phyloP scores from a whole-genome alignment of 352 stramenopile species.

The Halophytophthora polymorphica region DNA sequence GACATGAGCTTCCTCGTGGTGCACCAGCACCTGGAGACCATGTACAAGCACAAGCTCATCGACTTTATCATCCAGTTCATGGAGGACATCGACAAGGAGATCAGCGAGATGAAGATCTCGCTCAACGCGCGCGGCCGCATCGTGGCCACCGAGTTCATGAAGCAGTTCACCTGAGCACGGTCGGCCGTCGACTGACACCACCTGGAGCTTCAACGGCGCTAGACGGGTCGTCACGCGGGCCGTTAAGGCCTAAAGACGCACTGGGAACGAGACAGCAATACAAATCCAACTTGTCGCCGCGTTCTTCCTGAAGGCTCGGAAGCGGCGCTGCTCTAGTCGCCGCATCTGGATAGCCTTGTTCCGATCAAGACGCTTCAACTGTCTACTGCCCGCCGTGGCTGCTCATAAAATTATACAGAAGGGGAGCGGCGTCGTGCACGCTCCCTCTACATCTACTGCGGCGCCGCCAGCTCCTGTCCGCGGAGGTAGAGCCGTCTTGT shows the following conservation, averaged over 20 bases:
- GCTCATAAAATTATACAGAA: conserved; percentile 26
- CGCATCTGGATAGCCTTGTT: neutral
- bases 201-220: no score
- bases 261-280: no score
- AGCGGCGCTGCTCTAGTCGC: conserved; percentile 1
- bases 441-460: conserved; percentile 16
- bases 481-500: neutral
- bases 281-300: no score
- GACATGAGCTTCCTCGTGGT: conserved; percentile 96
- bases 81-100: conserved; percentile 98
- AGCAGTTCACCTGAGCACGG: conserved; percentile 80
- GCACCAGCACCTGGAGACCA: conserved; percentile 91
- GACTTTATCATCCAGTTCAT: conserved; percentile 98
- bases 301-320: no score
- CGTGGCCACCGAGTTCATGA: conserved; percentile 94
- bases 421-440: conserved; percentile 4
- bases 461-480: neutral
- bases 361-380: neutral
- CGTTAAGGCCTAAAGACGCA: no score
- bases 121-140: conserved; percentile 92
- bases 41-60: conserved; percentile 97
- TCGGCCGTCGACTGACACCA: no score
- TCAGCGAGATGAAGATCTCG: conserved; percentile 97
- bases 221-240: no score
- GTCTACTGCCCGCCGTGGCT: neutral